A percentile compares a stretch with the other conserved stretches of the same genome.
phyloP scores from a whole-genome alignment of 2,329 filamentous ascomycete species.

The Chaetomiaceae sp. region DNA sequence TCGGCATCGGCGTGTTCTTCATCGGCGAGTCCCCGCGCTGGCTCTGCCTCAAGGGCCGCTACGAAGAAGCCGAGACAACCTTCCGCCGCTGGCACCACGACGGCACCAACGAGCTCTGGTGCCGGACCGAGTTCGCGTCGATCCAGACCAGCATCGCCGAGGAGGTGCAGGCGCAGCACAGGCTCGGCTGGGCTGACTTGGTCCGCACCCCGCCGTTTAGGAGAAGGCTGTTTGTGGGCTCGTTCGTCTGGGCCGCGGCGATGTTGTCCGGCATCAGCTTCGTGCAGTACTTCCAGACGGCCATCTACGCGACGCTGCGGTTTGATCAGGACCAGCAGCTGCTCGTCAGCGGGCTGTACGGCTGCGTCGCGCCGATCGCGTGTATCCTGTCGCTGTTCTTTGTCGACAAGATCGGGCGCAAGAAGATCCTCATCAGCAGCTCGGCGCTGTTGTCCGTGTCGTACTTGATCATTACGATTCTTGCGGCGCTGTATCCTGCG shows the following conservation, averaged over 20 bases:
- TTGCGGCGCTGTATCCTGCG: conserved; percentile 36
- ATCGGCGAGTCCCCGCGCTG: conserved; percentile 36
- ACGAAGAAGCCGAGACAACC: conserved; percentile 34
- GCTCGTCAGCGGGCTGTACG: conserved; percentile 38
- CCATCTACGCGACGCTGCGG: conserved; percentile 39
- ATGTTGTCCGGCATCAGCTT: conserved; percentile 41
- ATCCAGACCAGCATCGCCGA: conserved; percentile 37
- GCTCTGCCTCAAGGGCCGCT: conserved; percentile 34
- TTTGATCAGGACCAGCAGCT: conserved; percentile 36
- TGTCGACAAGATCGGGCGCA: conserved; percentile 35
- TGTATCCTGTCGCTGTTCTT: conserved; percentile 38
- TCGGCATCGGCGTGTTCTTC: conserved; percentile 35
- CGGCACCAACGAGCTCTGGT: conserved; percentile 36
- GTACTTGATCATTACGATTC: conserved; percentile 38
- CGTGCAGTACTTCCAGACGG: conserved; percentile 41
- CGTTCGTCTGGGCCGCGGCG: conserved; percentile 39
- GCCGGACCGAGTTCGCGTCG: conserved; percentile 31
- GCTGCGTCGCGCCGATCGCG: conserved; percentile 35
- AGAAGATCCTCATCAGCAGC: conserved; percentile 36
- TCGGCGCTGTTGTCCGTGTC: conserved; percentile 34
- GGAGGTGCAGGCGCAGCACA: conserved; percentile 29
- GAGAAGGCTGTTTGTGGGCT: conserved; percentile 36
- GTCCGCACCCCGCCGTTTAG: conserved; percentile 34
- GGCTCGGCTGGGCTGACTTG: conserved; percentile 33
- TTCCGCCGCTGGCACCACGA: conserved; percentile 35